phyloP scores from a whole-genome alignment of 1,139 yeast species.

The Arxiozyma heterogenica region DNA sequence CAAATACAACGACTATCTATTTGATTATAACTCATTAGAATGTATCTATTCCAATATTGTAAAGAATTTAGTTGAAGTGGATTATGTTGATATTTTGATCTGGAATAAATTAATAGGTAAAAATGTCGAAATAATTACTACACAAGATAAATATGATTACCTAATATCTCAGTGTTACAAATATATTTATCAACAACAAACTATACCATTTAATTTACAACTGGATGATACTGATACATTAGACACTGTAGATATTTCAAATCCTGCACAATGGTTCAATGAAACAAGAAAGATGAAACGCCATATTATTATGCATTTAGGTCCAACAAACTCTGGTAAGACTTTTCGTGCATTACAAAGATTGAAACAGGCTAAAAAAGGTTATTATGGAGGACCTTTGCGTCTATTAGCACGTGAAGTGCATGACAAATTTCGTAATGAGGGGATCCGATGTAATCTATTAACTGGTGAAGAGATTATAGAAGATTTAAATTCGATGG shows the following conservation, averaged over 20 bases:
- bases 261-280: constrained; percentile 86
- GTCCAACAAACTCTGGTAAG: constrained; percentile 97
- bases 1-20: not conserved
- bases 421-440: constrained; percentile 64
- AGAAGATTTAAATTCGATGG: constrained; percentile 56
- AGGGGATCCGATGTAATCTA: constrained; percentile 66
- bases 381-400: constrained; percentile 92
- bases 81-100: not conserved
- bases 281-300: constrained; percentile 74
- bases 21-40: not conserved
- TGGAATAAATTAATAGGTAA: constrained; percentile 12
- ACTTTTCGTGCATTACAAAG: constrained; percentile 73
- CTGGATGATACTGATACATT: constrained; percentile 10
- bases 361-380: constrained; percentile 60
- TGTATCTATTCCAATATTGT: not conserved
- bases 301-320: constrained; percentile 79
- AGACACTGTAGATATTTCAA: constrained; percentile 39
- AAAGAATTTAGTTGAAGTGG: not conserved
- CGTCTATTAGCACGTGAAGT: constrained; percentile 85
- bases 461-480: constrained; percentile 91
- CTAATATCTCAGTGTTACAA: constrained; percentile 14
- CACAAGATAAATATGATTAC: constrained; percentile 13
- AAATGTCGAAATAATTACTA: constrained; percentile 6
- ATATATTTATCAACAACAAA: constrained; percentile 20
- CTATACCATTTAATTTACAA: constrained; percentile 12